phyloP scores from a whole-genome alignment of 164 flowering plant species.

The Pachysandra terminalis region DNA sequence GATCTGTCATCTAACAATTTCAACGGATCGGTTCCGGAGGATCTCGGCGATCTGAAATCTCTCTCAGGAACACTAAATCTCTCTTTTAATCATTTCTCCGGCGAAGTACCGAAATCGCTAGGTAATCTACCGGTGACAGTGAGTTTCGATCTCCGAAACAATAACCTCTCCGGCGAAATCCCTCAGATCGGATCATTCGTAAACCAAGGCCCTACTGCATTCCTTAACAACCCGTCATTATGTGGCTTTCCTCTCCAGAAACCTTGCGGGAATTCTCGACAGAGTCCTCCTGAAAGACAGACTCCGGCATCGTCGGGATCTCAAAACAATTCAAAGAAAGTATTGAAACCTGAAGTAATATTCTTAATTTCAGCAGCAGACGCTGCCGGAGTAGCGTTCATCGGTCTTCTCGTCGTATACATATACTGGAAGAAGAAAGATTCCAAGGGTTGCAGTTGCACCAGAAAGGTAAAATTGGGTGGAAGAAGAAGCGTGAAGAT shows the following conservation, averaged over 20 bases:
- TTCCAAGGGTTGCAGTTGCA: constrained; percentile 67
- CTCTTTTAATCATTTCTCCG: constrained; percentile 68
- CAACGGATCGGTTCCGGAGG: constrained; percentile 62
- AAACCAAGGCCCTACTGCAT: constrained; percentile 88
- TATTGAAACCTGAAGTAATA: constrained; percentile 62
- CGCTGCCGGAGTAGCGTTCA: constrained; percentile 69
- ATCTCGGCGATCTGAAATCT: constrained; percentile 62
- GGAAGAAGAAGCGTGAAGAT: constrained; percentile 18
- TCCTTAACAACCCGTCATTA: constrained; percentile 59
- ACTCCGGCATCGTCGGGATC: constrained; percentile 17
- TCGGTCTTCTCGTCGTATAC: constrained; percentile 63
- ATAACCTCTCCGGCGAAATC: constrained; percentile 76
- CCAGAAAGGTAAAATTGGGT: constrained; percentile 59
- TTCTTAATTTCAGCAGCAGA: constrained; percentile 69
- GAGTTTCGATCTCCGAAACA: constrained; percentile 67
- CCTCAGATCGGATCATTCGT: constrained; percentile 75
- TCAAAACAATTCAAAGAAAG: constrained; percentile 22
- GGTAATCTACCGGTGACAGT: constrained; percentile 71
- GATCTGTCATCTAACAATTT: constrained; percentile 69
- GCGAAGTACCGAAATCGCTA: constrained; percentile 60
- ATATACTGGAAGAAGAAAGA: constrained; percentile 77
- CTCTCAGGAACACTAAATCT: constrained; percentile 71
- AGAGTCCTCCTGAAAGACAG: constrained; percentile 22
- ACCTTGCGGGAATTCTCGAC: constrained; percentile 33
- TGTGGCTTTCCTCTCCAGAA: constrained; percentile 89